Conservation (phyloP, 1,284 basidiomycete genomes). For the Pterulicium gracile region DNA sequence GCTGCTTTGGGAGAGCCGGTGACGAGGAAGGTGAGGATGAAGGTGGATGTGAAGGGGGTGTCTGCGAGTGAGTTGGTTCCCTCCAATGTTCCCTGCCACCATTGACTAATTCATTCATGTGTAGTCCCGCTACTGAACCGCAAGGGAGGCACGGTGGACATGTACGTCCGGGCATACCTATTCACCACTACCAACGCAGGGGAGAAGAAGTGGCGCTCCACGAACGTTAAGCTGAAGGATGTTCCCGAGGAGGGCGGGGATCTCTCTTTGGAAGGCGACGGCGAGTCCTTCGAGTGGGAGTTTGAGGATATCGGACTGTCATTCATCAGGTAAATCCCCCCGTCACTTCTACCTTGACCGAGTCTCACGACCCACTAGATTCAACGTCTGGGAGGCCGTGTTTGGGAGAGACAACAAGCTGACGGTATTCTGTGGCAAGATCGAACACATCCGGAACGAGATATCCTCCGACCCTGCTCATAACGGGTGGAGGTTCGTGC, state of each 20-base stretch:
- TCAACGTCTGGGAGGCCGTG: slow-evolving; percentile 27
- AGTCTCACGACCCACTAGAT: slow-evolving; percentile 9
- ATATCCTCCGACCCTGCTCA: slow-evolving; percentile 9
- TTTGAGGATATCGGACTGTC: slow-evolving; percentile 36
- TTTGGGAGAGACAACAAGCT: slow-evolving; percentile 32
- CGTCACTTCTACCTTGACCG: slow-evolving; percentile 1
- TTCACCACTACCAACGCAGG: slow-evolving; percentile 20
- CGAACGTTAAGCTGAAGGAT: slow-evolving; percentile 23
- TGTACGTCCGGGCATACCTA: slow-evolving; percentile 31
- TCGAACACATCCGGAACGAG: slow-evolving; percentile 25
- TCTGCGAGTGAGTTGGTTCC: slow-evolving; percentile 24
- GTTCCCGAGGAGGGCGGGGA: slow-evolving; percentile 24
- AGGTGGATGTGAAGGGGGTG: slow-evolving; percentile 29
- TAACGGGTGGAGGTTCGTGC: slow-evolving; percentile 37
- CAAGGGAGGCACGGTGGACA: slow-evolving; percentile 22
- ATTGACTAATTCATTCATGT: neutral
- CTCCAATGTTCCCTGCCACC: neutral
- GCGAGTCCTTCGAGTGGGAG: slow-evolving; percentile 33
- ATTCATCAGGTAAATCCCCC: slow-evolving; percentile 32
- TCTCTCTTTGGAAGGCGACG: slow-evolving; percentile 38
- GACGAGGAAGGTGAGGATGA: slow-evolving; percentile 18
- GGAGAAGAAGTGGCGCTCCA: slow-evolving; percentile 29
- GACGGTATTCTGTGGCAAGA: slow-evolving; percentile 37
- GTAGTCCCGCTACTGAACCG: slow-evolving; percentile 32
- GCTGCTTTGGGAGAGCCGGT: slow-evolving; percentile 3